These are phyloP conservation scores for Starmerella vaccinii DNA, from an alignment of 805 yeast species.

Conservation along the genomic window DNA sequence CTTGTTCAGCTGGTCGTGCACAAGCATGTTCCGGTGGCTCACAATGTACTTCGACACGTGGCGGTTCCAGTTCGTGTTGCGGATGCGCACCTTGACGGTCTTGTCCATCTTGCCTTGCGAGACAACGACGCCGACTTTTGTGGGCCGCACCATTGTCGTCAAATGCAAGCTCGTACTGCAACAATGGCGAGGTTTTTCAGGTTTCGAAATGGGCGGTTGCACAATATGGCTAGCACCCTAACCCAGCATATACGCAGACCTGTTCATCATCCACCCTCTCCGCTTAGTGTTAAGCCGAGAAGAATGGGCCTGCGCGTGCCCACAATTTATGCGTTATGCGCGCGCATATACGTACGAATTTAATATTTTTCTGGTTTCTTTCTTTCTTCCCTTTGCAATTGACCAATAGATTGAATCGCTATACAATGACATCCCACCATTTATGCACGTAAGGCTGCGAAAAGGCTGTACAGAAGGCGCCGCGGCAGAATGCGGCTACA, in stretches of 20 bases:
- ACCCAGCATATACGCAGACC: neutral
- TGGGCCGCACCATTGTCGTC: conserved; percentile 67
- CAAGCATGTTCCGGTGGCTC: conserved; percentile 72
- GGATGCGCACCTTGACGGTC: conserved; percentile 87
- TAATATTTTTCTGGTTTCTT: too few relatives aligned
- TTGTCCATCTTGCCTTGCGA: conserved; percentile 95
- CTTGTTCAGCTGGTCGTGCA: conserved; percentile 85
- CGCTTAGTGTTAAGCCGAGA: too few relatives aligned
- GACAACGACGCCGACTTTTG: conserved; percentile 82
- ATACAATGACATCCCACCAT: too few relatives aligned
- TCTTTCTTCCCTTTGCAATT: too few relatives aligned
- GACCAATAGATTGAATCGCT: too few relatives aligned
- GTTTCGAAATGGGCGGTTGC: neutral
- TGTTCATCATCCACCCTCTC: too few relatives aligned
- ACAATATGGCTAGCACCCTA: neutral
- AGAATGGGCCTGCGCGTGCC: too few relatives aligned
- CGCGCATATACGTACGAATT: too few relatives aligned
- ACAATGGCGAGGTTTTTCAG: conserved; percentile 4
- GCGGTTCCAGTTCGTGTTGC: conserved; percentile 61
- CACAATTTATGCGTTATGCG: too few relatives aligned
- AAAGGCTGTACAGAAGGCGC: too few relatives aligned
- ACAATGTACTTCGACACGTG: conserved; percentile 44
- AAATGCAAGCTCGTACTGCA: neutral
- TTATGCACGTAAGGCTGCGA: too few relatives aligned
- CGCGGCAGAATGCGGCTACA: neutral